Evolutionary conservation across 1,139 yeast genomes (phyloP).

Genomic region (Candida sanyaensis): DNA sequence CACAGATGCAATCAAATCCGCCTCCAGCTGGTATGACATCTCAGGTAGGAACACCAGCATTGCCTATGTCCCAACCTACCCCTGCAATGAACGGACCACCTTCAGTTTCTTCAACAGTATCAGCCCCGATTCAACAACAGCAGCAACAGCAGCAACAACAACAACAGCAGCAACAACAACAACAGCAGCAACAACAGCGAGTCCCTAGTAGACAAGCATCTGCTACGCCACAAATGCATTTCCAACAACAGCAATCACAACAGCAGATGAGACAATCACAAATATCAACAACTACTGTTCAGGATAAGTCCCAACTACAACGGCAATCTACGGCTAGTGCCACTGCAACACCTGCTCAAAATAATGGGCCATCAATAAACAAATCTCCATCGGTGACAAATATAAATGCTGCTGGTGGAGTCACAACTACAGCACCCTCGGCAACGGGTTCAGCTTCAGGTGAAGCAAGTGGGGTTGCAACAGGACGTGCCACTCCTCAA

Average conservation of each 20-base stretch:
- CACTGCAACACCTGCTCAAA: slow-evolving; percentile 6
- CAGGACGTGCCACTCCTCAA: slow-evolving; percentile 10
- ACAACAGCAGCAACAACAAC: slow-evolving; percentile 10
- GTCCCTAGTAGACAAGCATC: slow-evolving; percentile 11
- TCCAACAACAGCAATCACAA: slow-evolving; percentile 6
- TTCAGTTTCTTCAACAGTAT: not conserved
- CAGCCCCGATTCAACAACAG: slow-evolving; percentile 8
- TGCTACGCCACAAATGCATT: slow-evolving; percentile 13
- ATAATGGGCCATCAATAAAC: not conserved
- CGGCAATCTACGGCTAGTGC: slow-evolving; percentile 9
- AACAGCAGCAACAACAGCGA: slow-evolving; percentile 7
- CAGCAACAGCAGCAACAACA: too few species aligned
- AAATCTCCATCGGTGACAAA: slow-evolving; percentile 6
- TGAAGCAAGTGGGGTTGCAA: slow-evolving; percentile 3
- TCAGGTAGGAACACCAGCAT: slow-evolving; percentile 27
- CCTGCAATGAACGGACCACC: slow-evolving; percentile 7
- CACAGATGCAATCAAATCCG: slow-evolving; percentile 9
- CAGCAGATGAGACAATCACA: slow-evolving; percentile 6
- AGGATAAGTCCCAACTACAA: slow-evolving; percentile 5
- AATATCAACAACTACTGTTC: slow-evolving; percentile 4
- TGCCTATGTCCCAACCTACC: slow-evolving; percentile 10
- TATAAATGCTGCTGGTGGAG: slow-evolving; percentile 3
- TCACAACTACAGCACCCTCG: slow-evolving; percentile 1
- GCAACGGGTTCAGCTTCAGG: slow-evolving; percentile 8
- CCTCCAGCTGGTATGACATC: slow-evolving; percentile 6